phyloP scores from a whole-genome alignment of 169 alveolate genomes.

The Cryptosporidium bovis region DNA sequence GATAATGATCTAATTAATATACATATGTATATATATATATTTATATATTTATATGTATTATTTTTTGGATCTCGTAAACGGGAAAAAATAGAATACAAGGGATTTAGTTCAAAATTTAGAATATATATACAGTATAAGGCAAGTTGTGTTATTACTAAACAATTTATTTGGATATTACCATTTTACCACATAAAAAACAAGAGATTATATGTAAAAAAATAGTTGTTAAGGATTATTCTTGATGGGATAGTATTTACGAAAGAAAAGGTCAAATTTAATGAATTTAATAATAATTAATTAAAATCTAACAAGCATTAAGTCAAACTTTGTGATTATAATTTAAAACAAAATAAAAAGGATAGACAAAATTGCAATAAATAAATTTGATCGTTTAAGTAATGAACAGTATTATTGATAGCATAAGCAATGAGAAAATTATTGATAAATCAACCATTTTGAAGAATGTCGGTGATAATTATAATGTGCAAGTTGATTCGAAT shows the following conservation, averaged over 20 bases:
- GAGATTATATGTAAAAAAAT: too few relatives aligned
- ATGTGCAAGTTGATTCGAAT: constrained; percentile 11
- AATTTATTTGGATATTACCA: too few relatives aligned
- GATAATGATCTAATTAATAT: not conserved
- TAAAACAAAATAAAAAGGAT: too few relatives aligned
- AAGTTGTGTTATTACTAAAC: not conserved
- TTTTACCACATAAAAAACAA: too few relatives aligned
- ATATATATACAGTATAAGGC: not conserved
- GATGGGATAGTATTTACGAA: too few relatives aligned
- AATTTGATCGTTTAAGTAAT: constrained; percentile 10
- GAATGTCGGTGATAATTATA: not conserved
- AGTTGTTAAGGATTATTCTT: too few relatives aligned
- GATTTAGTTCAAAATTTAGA: too few relatives aligned
- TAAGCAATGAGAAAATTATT: constrained; percentile 26
- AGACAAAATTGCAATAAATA: too few relatives aligned
- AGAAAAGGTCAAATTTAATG: too few relatives aligned
- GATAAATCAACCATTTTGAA: constrained; percentile 20
- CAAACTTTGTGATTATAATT: too few relatives aligned
- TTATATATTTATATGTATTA: constrained; percentile 29
- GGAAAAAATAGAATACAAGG: constrained; percentile 17
- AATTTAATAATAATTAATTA: too few relatives aligned
- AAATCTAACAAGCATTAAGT: too few relatives aligned
- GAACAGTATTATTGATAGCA: constrained; percentile 28
- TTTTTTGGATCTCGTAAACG: constrained; percentile 70
- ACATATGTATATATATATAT: not conserved